Conservation (phyloP, 2,329 filamentous ascomycete genomes). For the Penicillium sp. region DNA sequence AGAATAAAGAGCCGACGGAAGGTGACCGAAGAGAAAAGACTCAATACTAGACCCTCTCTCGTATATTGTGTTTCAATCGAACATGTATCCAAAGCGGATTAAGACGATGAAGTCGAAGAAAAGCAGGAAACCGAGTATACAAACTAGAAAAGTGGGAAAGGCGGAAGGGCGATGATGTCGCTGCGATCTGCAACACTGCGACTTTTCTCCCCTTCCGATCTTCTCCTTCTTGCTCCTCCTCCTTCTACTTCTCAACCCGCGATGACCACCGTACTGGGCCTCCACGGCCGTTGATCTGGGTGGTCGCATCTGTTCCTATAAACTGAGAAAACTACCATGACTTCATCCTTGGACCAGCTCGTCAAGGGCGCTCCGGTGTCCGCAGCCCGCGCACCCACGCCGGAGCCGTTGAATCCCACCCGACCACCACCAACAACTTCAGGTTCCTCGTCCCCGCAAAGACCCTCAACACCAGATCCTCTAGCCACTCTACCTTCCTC, state of each 20-base stretch:
- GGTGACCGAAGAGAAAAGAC: neutral
- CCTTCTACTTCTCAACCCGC: slow-evolving; percentile 17
- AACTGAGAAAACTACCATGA: slow-evolving; percentile 53
- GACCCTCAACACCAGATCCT: slow-evolving; percentile 65
- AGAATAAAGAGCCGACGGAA: neutral
- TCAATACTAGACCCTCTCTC: neutral
- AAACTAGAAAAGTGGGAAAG: slow-evolving; percentile 21
- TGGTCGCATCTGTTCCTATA: slow-evolving; percentile 14
- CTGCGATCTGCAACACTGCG: slow-evolving; percentile 20
- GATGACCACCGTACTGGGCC: slow-evolving; percentile 34
- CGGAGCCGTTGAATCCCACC: slow-evolving; percentile 33
- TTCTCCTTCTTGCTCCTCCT: slow-evolving; percentile 10
- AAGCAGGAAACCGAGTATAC: neutral
- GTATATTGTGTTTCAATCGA: neutral
- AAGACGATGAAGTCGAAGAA: neutral
- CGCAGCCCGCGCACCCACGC: slow-evolving; percentile 30
- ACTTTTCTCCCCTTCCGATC: slow-evolving; percentile 15
- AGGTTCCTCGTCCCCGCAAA: slow-evolving; percentile 54
- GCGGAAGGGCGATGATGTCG: slow-evolving; percentile 28
- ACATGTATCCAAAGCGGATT: too few relatives aligned
- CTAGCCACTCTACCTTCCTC: slow-evolving; percentile 84
- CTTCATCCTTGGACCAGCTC: slow-evolving; percentile 77
- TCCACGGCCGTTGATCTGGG: slow-evolving; percentile 36
- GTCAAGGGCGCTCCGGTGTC: slow-evolving; percentile 86
- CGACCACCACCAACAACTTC: slow-evolving; percentile 23